Base-by-base conservation (phyloP, 345 rosid genomes). In the Eucalyptus erythrocorys region DNA sequence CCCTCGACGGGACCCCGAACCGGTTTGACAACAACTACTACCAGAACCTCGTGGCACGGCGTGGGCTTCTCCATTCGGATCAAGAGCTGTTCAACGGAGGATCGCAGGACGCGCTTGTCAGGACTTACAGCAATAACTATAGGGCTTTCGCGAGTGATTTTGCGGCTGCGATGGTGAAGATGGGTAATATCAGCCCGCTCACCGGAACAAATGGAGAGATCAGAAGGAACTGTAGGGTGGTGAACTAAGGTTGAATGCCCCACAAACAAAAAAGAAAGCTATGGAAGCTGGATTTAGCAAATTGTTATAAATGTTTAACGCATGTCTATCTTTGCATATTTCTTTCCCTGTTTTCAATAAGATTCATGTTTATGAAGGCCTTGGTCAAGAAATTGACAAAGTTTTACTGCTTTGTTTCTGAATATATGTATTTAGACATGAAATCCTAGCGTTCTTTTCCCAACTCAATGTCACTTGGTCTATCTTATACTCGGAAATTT, bases 21-120 rank as follows among this genome's bases (percentile, higher is more conserved):
- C 51, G 37, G 79, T 93, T 93, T 71, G 93, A 92, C 61, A 93
- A 90, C 48, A 27, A 24, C 13, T 93, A 94, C 57, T 94, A 86
- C 88, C 42, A 10, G 48, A 81, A 87, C 86, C 91, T 94, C 2
- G 89, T 92, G 55, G 87, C 26, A 11, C 89, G 11, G 53, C 91
- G 92, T 6, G 95, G 94, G 27, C 90, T 94, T 27, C 93, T 94
- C 49, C 95, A 91, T 66, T 91, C 95, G 0, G 94, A 94, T 88
- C 93, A 93, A 88, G 91, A 90, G 81, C 90, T 94, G 12, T 93
- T 92, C 66, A 92, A 91, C 11, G 87, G 87, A 2, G 94, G 93
- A 5, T 91, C 94, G 2, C 91, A 91, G 47, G 91, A 93, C n/a
- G 86, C 92, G 13, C 86, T 84, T 32, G 94, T 93, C 32, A 86